Base-by-base conservation (phyloP, 1,284 basidiomycete genomes). In the Tremellales sp. region DNA sequence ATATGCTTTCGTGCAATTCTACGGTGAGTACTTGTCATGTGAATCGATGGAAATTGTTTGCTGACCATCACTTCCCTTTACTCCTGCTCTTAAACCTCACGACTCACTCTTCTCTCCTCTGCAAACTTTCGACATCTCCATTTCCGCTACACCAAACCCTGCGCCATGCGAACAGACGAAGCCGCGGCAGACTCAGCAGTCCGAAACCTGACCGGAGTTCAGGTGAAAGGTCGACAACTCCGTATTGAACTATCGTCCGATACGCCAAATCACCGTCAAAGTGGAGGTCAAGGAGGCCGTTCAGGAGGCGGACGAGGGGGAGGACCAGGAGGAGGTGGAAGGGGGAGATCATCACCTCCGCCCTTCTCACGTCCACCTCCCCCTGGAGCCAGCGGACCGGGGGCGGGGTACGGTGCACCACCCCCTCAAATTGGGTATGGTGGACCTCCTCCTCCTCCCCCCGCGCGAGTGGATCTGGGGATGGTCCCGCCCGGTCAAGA, bases 1-100 rank as follows among this genome's bases (percentile, higher is more conserved):
- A 13, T 98, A 96, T 70, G 94, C 93, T 12, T 97, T 97, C 70
- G 93, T 92, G 77, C 91, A 96, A 80, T 97, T 91, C 71, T 85
- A 87, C 64, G 90, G 90, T 92, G 80, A 73, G 82, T 53, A 79
- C 39, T 21, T 40, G 6, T 23, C 21, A 33, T 40, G 12, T 17
- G 36, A 21, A 11, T 12, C 5, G 5, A 40, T 22, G 39, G 15
- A 12, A n/a, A 33, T 33, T 40, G 5, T 24, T 15, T 40, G 39
- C 23, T 40, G 39, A 40, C 12, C 19, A 15, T 6, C 7, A 21
- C 15, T 8, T 40, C 39, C 21, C 4, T 40, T 40, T 22, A 5
- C 23, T 21, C 12, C 19, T 22, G 19, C 39, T 40, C 39, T 22
- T 22, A 4, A n/a, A 40, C 39, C 5, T 40, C 19, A 22, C 19